Base-by-base conservation (phyloP, 805 yeast genomes). In the Tetrapisispora arboricola region DNA sequence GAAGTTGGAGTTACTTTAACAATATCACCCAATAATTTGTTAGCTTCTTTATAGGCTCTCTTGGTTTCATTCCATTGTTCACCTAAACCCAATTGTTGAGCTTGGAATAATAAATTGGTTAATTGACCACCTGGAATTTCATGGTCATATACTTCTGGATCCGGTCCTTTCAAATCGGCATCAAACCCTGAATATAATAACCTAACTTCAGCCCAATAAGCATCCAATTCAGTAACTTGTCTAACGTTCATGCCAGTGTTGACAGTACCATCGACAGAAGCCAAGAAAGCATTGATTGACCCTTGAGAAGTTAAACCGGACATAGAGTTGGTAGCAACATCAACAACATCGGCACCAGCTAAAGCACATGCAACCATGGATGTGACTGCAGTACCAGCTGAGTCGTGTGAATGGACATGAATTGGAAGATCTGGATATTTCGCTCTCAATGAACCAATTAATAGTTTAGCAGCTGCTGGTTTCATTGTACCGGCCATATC, bases 121-220 rank as follows among this genome's bases (percentile, higher is more conserved):
- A 92, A 78, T 71, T 92, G 99, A 50, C 99, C 99, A 72, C 99
- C 99, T 44, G 99, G 99, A 53, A 92, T 92, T 74, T 92, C 99
- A 69, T 92, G 98, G 55, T 80, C 79, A 68, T 92, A 92, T 44
- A 92, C 98, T 67, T 92, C 98, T 55, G 99, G 97, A 68, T 92
- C 99, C 45, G 99, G 97, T 43, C 99, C 98, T 75, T 92, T 92
- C 65, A 92, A 76, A 61, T 92, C 96, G 42, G 98, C 96, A 68
- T 87, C 98, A 67, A 92, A 92, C 66, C 95, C 87, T 37, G 95
- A 84, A 72, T 92, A 92, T 51, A 92, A 70, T 61, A 92, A 72
- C 70, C 99, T 80, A 90, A 92, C 92, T 71, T 92, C 96, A 38
- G 94, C 95, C 99, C 99, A 92, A 75, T 92, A 92, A 46, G 85